Percentiles rank a stretch among this genome's conserved stretches.
Evolutionary conservation across 768 basidiomycete species (phyloP).

Genomic region (Boletus reticuloceps): DNA sequence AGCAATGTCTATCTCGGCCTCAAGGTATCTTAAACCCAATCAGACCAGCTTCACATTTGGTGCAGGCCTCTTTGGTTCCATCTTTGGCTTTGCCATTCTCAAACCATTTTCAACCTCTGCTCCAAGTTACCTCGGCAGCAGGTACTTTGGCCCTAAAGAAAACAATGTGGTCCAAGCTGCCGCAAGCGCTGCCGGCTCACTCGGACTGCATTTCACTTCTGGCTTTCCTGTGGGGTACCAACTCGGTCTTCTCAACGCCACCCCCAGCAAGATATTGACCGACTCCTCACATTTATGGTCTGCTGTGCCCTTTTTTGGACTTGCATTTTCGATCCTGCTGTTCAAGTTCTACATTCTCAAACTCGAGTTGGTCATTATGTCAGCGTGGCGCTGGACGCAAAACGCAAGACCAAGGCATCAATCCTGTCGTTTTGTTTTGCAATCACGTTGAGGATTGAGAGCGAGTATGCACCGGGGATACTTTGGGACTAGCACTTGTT

Average conservation of each 20-base stretch:
- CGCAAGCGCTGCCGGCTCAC: constrained; percentile 47
- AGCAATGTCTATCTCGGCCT: constrained; percentile 67
- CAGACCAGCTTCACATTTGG: constrained; percentile 65
- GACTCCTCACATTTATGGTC: constrained; percentile 52
- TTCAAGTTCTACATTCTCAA: constrained; percentile 61
- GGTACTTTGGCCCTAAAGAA: constrained; percentile 63
- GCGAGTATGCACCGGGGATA: constrained; percentile 59
- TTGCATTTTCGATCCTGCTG: constrained; percentile 65
- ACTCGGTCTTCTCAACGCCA: constrained; percentile 43
- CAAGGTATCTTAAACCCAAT: constrained; percentile 34
- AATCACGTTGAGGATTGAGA: constrained; percentile 52
- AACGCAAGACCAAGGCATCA: constrained; percentile 54
- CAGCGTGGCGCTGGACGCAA: constrained; percentile 50
- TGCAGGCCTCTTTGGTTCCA: constrained; percentile 52
- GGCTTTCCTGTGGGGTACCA: constrained; percentile 62
- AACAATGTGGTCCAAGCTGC: constrained; percentile 33
- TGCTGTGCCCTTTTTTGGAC: constrained; percentile 56
- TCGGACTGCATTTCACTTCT: constrained; percentile 58
- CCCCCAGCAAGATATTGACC: constrained; percentile 52
- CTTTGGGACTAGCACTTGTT: constrained; percentile 64
- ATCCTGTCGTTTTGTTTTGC: constrained; percentile 44
- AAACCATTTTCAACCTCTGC: constrained; percentile 51
- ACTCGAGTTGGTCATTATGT: constrained; percentile 62
- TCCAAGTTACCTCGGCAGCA: constrained; percentile 46
- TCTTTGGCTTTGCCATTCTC: constrained; percentile 47